Conservation (phyloP, 139 green algal genomes). For the Chlorella sorokiniana region DNA sequence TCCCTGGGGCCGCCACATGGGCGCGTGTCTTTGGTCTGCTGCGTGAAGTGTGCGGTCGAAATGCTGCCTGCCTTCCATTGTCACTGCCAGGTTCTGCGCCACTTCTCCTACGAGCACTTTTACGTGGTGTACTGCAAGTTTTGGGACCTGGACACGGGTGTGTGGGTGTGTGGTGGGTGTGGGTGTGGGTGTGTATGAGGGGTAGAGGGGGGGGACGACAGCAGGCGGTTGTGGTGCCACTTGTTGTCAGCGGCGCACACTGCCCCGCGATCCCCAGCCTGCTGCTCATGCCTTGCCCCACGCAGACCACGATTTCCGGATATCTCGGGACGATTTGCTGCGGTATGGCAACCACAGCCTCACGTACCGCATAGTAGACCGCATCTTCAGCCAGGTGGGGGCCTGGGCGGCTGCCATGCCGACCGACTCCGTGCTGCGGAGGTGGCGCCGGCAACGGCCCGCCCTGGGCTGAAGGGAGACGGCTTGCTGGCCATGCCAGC, state of each 20-base stretch:
- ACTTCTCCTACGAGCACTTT: conserved; percentile 99
- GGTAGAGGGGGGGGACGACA: not conserved
- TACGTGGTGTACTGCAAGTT: conserved; percentile 99
- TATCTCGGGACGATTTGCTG: conserved; percentile 92
- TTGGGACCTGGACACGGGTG: conserved; percentile 94
- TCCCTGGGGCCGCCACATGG: too few relatives aligned
- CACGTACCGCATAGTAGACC: conserved; percentile 94
- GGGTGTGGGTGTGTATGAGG: not conserved
- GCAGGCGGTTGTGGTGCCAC: not conserved
- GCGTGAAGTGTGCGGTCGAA: too few relatives aligned
- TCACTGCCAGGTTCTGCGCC: conserved; percentile 67
- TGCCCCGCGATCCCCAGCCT: not conserved
- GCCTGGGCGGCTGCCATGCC: not conserved
- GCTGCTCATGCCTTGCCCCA: not conserved
- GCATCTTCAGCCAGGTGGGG: conserved; percentile 88
- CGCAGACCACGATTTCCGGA: conserved; percentile 95
- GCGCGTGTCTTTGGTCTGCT: too few relatives aligned
- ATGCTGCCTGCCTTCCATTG: too few relatives aligned
- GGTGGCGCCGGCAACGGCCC: not conserved
- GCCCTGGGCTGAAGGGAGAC: not conserved
- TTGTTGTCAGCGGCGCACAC: not conserved
- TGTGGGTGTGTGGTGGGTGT: not conserved
- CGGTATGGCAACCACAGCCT: conserved; percentile 94
- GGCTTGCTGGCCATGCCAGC: not conserved
- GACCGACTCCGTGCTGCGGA: not conserved